phyloP scores from a whole-genome alignment of 352 stramenopile species.

The Pythium grandisporangium region DNA sequence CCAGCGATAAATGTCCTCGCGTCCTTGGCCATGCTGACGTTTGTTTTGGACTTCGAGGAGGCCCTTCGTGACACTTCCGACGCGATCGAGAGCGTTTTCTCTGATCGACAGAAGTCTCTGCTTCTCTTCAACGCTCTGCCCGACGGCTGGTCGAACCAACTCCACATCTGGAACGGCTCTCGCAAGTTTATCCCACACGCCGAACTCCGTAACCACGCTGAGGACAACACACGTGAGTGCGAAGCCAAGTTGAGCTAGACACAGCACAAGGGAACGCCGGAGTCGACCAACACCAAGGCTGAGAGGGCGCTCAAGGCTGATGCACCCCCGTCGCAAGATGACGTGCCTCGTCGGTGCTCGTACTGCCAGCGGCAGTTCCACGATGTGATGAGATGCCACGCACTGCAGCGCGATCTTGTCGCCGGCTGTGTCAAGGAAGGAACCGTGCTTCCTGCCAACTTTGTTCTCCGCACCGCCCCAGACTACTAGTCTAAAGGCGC shows the following conservation, averaged over 20 bases:
- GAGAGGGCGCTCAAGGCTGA: slow-evolving; percentile 2
- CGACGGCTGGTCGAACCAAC: neutral
- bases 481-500: neutral
- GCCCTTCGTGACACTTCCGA: neutral
- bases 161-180: slow-evolving; percentile 2
- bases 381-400: neutral
- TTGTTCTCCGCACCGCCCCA: neutral
- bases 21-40: no score
- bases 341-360: neutral
- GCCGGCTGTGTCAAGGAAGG: slow-evolving; percentile 1
- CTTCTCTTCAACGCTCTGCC: slow-evolving; percentile 1
- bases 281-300: neutral
- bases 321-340: neutral
- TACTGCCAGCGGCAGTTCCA: neutral
- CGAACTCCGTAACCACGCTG: no score
- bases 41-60: slow-evolving; percentile 1
- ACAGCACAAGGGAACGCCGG: neutral
- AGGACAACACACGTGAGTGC: no score
- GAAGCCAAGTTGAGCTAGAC: slow-evolving; percentile 1
- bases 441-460: slow-evolving; percentile 1
- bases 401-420: slow-evolving; percentile 1
- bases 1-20: no score
- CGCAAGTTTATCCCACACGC: no score
- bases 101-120: neutral
- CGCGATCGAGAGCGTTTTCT: neutral